These are phyloP conservation scores for Bruguiera gymnorhiza DNA, from an alignment of 345 rosid species.

Conservation along the genomic window DNA sequence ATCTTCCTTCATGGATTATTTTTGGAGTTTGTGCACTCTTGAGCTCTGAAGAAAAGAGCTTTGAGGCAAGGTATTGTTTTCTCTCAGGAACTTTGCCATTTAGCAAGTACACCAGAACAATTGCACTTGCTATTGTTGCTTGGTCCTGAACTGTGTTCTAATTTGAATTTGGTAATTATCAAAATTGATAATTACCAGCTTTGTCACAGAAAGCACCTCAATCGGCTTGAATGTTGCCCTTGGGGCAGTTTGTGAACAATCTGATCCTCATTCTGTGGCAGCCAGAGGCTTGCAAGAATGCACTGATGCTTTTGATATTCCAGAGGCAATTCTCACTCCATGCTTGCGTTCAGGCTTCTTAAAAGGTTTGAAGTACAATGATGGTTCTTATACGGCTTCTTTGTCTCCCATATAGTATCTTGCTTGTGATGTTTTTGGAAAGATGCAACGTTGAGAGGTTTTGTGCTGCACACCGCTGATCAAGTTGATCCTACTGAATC, in stretches of 20 bases:
- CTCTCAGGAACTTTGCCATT: too few species aligned
- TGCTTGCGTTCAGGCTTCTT: slow-evolving; percentile 50
- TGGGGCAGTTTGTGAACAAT: slow-evolving; percentile 25
- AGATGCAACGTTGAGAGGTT: too few species aligned
- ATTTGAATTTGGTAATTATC: slow-evolving; percentile 5
- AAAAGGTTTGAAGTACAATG: slow-evolving; percentile 62
- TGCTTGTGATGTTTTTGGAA: not conserved
- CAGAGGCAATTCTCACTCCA: slow-evolving; percentile 45
- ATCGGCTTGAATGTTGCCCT: slow-evolving; percentile 74
- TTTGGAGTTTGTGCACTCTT: slow-evolving; percentile 58
- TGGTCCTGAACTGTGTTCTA: not conserved
- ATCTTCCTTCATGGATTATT: slow-evolving; percentile 84
- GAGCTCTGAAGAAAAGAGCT: slow-evolving; percentile 50
- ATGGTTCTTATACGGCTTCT: slow-evolving; percentile 56
- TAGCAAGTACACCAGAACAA: too few species aligned
- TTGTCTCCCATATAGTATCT: slow-evolving; percentile 49
- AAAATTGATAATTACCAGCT: slow-evolving; percentile 41
- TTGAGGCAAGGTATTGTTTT: slow-evolving; percentile 67
- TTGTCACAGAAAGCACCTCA: slow-evolving; percentile 59
- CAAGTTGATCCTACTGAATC: too few species aligned
- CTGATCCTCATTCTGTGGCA: slow-evolving; percentile 28
- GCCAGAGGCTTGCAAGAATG: slow-evolving; percentile 24
- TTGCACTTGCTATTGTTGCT: not conserved
- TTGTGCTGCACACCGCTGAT: too few species aligned
- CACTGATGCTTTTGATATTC: slow-evolving; percentile 35